Conservation (phyloP, 257 asterid genomes). For the Perilla frutescens region DNA sequence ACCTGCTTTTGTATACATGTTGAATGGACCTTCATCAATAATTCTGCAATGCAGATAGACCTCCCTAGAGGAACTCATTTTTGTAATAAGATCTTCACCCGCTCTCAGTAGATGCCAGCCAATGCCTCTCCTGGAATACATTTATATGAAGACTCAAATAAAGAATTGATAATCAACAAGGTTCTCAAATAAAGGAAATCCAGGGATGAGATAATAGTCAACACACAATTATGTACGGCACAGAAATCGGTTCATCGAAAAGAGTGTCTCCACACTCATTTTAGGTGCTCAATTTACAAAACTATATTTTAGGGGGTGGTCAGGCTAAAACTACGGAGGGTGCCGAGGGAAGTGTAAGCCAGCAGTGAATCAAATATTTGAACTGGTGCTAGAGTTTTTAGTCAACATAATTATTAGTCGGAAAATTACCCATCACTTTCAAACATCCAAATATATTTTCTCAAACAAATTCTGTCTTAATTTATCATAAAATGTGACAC, state of each 20-base stretch:
- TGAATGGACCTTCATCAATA: slow-evolving; percentile 81
- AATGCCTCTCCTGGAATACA: slow-evolving; percentile 80
- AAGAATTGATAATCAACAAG: slow-evolving; percentile 1
- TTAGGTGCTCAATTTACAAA: slow-evolving; percentile 4
- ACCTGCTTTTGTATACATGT: slow-evolving; percentile 85
- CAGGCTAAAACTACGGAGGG: background rate
- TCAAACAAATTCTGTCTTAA: background rate
- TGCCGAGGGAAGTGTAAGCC: background rate
- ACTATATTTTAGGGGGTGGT: background rate
- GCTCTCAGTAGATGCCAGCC: slow-evolving; percentile 94
- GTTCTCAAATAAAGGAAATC: background rate
- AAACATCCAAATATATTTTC: background rate
- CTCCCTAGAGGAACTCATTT: slow-evolving; percentile 73
- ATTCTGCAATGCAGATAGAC: slow-evolving; percentile 91
- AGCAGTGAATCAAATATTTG: background rate
- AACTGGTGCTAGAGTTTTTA: background rate
- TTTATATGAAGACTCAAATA: slow-evolving; percentile 6
- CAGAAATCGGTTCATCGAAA: background rate
- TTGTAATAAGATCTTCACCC: slow-evolving; percentile 77
- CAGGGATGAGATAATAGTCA: background rate
- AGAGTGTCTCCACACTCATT: background rate
- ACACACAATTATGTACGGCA: background rate
- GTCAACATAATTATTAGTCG: background rate
- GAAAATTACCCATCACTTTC: slow-evolving; percentile 6
- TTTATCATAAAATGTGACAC: background rate